phyloP scores from a whole-genome alignment of 2,329 filamentous ascomycete genomes.

The Scedosporium aurantiacum region DNA sequence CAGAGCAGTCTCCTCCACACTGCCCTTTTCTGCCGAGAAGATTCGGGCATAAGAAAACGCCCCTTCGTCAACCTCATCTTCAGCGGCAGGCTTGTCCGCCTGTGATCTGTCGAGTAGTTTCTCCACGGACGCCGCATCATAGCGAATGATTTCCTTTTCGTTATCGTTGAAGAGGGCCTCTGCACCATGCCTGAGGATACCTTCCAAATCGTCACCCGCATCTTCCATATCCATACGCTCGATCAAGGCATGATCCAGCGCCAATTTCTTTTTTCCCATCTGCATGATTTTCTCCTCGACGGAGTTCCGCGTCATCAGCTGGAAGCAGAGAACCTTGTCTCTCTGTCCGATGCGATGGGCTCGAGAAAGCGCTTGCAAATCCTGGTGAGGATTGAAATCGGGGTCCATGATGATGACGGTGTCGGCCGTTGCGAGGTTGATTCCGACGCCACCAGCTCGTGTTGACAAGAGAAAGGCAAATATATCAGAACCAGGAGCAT shows the following conservation, averaged over 20 bases:
- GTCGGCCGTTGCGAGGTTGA: slow-evolving; percentile 92
- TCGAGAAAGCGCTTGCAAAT: slow-evolving; percentile 87
- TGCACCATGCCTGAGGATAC: slow-evolving; percentile 78
- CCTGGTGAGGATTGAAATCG: slow-evolving; percentile 96
- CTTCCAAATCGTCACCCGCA: slow-evolving; percentile 68
- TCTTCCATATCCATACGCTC: slow-evolving; percentile 86
- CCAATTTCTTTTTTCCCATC: slow-evolving; percentile 91
- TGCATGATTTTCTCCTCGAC: slow-evolving; percentile 96
- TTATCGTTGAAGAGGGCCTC: slow-evolving; percentile 74
- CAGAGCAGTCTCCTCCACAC: slow-evolving; percentile 51
- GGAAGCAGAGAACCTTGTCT: slow-evolving; percentile 91
- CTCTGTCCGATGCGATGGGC: slow-evolving; percentile 95
- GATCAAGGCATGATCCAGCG: slow-evolving; percentile 87
- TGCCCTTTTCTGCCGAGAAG: slow-evolving; percentile 73
- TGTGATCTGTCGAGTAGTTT: slow-evolving; percentile 80
- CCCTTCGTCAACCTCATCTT: slow-evolving; percentile 57
- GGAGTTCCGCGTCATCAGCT: slow-evolving; percentile 78
- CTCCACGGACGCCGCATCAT: slow-evolving; percentile 74
- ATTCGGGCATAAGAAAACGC: slow-evolving; percentile 85
- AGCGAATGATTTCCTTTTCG: slow-evolving; percentile 61
- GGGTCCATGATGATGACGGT: slow-evolving; percentile 96
- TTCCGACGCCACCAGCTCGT: slow-evolving; percentile 88
- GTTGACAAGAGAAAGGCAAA: slow-evolving; percentile 93
- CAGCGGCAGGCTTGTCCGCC: slow-evolving; percentile 44
- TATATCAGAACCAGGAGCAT: slow-evolving; percentile 67